Evolutionary conservation across 805 yeast genomes (phyloP), one percentile per base, ranked within the genome.

Genomic region (Yarrowia osloensis): DNA sequence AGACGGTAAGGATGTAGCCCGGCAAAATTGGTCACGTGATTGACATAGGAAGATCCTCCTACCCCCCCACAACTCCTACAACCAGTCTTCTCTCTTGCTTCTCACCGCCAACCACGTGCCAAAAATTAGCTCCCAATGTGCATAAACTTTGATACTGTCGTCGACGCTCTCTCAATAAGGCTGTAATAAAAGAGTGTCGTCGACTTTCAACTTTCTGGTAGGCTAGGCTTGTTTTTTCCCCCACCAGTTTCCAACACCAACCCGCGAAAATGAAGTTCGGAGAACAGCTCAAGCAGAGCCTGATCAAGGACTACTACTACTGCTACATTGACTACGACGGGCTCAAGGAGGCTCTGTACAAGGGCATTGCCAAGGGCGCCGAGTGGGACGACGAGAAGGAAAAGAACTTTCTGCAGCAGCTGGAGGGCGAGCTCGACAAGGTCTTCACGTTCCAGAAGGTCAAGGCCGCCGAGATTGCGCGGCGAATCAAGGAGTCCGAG

Each of bases 261-360:
- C 0, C 26, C 26, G 11, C 52, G 29, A 44, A 67, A 8, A 95
- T 95, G 98, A 94, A 93, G 84, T 95, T 95, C 74, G 99, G 99
- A 35, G 97, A 93, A 77, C 96, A 91, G 74, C 84, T 94, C 73
- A 87, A 91, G 76, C 88, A 90, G 71, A 90, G 97, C 66, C 86
- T 94, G 70, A 93, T 93, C 77, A 89, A 90, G 77, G 95, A 91
- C 77, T 93, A 93, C 79, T 85, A 88, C 71, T 91, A 89, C 80
- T 95, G 95, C 79, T 95, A 95, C 77, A 88, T 94, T 72, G 84
- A 91, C 65, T 94, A 94, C 75, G 98, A 94, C 79, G 97, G 91
- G 75, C 83, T 94, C 76, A 94, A 94, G 79, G 86, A 88, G 71
- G 88, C 86, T 70, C 80, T 95, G 74, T 89, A 91, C 74, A 85